These are phyloP conservation scores for Cerioporus squamosus DNA, from an alignment of 1,284 basidiomycete species.

Conservation along the genomic window DNA sequence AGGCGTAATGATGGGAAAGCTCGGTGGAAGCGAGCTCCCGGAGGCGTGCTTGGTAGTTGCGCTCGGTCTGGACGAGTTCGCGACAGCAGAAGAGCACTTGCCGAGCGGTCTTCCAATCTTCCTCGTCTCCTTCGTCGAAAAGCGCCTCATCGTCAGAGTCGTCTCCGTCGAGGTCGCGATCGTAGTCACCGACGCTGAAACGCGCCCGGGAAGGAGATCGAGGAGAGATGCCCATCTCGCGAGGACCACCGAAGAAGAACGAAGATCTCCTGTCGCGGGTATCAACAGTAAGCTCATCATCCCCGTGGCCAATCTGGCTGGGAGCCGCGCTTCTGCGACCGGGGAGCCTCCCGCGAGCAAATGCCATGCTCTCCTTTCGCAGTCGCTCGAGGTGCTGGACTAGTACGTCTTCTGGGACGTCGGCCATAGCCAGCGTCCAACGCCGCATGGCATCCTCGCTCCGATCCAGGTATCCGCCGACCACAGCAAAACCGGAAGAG, in stretches of 20 bases:
- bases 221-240: conserved; percentile 19
- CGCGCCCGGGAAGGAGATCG: conserved; percentile 23
- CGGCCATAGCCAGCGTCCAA: conserved; percentile 43
- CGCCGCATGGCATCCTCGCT: conserved; percentile 33
- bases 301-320: conserved; percentile 20
- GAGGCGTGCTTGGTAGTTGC: conserved; percentile 60
- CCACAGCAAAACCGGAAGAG: conserved; percentile 20
- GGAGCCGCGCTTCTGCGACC: conserved; percentile 21
- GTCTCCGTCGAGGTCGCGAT: conserved; percentile 22
- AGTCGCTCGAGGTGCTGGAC: conserved; percentile 41
- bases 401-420: conserved; percentile 42
- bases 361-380: conserved; percentile 31
- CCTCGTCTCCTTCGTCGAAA: conserved; percentile 32
- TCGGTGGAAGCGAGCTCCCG: conserved; percentile 42
- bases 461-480: conserved; percentile 20
- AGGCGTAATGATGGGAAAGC: conserved; percentile 49
- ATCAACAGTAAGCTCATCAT: conserved; percentile 15
- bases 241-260: conserved; percentile 28
- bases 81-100: conserved; percentile 61
- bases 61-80: conserved; percentile 70
- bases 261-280: conserved; percentile 20
- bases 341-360: conserved; percentile 18
- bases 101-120: conserved; percentile 57
- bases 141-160: conserved; percentile 24
- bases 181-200: conserved; percentile 30